phyloP scores from a whole-genome alignment of 2,329 filamentous ascomycete species.

The Fusarium falciforme region DNA sequence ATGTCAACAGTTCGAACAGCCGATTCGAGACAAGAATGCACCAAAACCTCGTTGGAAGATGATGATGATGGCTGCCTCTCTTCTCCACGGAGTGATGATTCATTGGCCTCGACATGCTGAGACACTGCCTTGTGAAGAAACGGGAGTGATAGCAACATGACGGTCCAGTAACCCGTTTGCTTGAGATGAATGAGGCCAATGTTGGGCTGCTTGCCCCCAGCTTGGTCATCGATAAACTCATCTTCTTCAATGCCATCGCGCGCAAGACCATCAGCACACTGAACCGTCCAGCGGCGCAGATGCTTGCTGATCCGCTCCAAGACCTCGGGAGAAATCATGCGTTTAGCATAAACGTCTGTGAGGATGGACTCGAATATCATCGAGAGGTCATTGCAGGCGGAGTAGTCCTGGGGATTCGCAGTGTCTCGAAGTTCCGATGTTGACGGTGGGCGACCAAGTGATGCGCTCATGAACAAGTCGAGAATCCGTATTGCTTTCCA shows the following conservation, averaged over 20 bases:
- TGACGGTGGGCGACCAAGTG: conserved; percentile 47
- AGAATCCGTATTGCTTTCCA: conserved; percentile 50
- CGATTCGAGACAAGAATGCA: conserved; percentile 50
- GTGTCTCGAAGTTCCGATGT: conserved; percentile 47
- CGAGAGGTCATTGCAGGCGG: conserved; percentile 48
- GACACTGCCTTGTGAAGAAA: conserved; percentile 49
- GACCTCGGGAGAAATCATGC: conserved; percentile 45
- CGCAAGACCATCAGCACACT: conserved; percentile 29
- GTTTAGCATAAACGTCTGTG: conserved; percentile 49
- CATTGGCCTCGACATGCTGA: conserved; percentile 34
- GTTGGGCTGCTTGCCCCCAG: conserved; percentile 38
- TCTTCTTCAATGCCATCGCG: conserved; percentile 37
- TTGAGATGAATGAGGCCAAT: conserved; percentile 48
- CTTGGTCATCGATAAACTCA: conserved; percentile 23
- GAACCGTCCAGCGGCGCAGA: conserved; percentile 38
- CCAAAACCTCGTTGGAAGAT: conserved; percentile 41
- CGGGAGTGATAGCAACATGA: conserved; percentile 52
- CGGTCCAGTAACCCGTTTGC: conserved; percentile 52
- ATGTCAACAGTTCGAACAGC: conserved; percentile 52
- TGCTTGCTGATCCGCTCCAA: conserved; percentile 42
- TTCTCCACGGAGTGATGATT: conserved; percentile 11
- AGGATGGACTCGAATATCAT: conserved; percentile 52
- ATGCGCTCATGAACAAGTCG: conserved; percentile 50
- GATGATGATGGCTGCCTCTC: conserved; percentile 12
- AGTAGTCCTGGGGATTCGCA: conserved; percentile 36